Base-by-base conservation (phyloP, 2,329 filamentous ascomycete genomes). In the Microdochium trichocladiopsis region DNA sequence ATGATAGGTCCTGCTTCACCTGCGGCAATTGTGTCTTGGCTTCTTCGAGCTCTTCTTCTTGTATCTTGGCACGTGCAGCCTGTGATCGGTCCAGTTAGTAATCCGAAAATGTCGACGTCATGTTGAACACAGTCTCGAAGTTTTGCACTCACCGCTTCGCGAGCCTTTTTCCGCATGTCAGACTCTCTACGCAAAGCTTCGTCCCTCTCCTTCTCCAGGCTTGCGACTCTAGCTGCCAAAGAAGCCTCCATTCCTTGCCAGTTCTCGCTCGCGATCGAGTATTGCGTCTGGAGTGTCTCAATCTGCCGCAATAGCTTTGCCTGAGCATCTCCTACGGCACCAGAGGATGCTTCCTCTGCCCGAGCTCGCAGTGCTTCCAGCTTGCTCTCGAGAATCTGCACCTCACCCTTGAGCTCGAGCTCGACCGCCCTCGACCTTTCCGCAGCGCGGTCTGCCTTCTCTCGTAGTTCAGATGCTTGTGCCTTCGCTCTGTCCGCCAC, bases 211-310 rank as follows among this genome's bases (percentile, higher is more conserved):
- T 88, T 94, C 67, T 99, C 94, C 10, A 97, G 75, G 49, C 76
- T 86, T 3, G 85, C 79, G 11, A 94, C 79, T 53, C 92, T 83
- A 22, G 89, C 83, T 50, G 93, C 80, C 28, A 99, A 72, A 2
- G 89, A 95, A 10, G 88, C 83, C 68, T 99, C 93, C 56, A 99
- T 95, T 1, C 91, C 90, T 65, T 96, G 92, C 94, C 95, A 99
- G 61, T 99, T 99, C 63, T 95, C 90, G 59, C 90, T 94, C 1
- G 94, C 94, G 51, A 95, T 85, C 1, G 91, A 85, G 69, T 99
- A 96, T 66, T 99, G 95, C 6, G 89, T 94, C 69, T 99, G 94
- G 36, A 99, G 72, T 1, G 90, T 96, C 72, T 99, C 94, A 51
- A 99, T 88, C 69, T 99, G 95, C 41, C 94, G 84, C 45, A 97